These are phyloP conservation scores for Colletotrichum sojae DNA, from an alignment of 2,329 filamentous ascomycete genomes.

Conservation along the genomic window DNA sequence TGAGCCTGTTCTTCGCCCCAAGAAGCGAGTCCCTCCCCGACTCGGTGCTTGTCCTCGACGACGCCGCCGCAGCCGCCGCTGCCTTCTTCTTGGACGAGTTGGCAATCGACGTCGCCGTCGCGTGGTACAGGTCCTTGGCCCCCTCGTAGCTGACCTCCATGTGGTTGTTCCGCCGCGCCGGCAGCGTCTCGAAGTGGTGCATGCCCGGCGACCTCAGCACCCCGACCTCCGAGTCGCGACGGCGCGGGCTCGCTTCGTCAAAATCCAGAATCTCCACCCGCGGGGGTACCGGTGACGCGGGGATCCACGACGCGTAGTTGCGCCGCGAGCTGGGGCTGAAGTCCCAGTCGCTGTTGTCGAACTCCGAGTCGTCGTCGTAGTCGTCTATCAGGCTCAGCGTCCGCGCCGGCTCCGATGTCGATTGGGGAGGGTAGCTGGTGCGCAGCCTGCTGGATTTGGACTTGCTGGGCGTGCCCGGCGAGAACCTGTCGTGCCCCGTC, in stretches of 20 bases:
- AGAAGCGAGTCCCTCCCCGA: conserved; percentile 12
- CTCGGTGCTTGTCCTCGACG: conserved; percentile 17
- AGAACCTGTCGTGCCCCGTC: background rate
- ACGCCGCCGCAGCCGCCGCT: background rate
- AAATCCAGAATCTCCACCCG: conserved; percentile 29
- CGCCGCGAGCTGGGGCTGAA: conserved; percentile 30
- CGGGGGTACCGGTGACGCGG: conserved; percentile 38
- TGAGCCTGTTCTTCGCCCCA: conserved; percentile 25
- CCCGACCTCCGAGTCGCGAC: conserved; percentile 39
- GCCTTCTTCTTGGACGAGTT: conserved; percentile 22
- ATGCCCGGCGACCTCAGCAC: conserved; percentile 35
- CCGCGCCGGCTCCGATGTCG: conserved; percentile 33
- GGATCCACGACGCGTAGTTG: conserved; percentile 35
- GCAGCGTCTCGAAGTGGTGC: conserved; percentile 42
- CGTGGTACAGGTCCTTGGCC: conserved; percentile 46
- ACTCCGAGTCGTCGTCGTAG: conserved; percentile 31
- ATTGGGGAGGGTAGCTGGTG: conserved; percentile 10
- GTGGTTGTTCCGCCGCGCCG: conserved; percentile 38
- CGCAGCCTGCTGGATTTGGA: conserved; percentile 11
- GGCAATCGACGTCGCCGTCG: conserved; percentile 44
- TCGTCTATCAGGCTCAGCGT: conserved; percentile 36
- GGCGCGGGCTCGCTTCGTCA: conserved; percentile 33
- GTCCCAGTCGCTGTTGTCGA: conserved; percentile 36
- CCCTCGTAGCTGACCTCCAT: conserved; percentile 40
- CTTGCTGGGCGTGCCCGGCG: conserved; percentile 15